These are phyloP conservation scores for Beauveria asiatica DNA, from an alignment of 2,329 filamentous ascomycete genomes.

Conservation along the genomic window DNA sequence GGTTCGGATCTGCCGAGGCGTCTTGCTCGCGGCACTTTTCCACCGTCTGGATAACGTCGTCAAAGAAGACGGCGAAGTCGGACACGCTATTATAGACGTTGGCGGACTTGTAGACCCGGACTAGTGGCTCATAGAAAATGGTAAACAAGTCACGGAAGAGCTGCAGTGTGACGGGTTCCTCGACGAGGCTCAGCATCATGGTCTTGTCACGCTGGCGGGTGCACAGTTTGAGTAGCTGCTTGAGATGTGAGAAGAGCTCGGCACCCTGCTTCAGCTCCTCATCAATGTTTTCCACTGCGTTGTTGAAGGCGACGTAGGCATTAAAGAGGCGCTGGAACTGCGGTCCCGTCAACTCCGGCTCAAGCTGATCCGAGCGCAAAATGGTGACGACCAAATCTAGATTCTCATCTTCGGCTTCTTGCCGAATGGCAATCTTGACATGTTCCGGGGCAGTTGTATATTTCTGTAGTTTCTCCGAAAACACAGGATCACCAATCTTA, in stretches of 20 bases:
- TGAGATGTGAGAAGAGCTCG: constrained; percentile 86
- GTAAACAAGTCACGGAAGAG: constrained; percentile 94
- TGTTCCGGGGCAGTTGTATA: constrained; percentile 71
- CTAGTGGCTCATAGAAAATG: constrained; percentile 96
- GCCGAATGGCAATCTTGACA: constrained; percentile 63
- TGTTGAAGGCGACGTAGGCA: constrained; percentile 93
- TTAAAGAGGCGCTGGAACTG: constrained; percentile 86
- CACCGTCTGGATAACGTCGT: constrained; percentile 78
- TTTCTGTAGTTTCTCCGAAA: constrained; percentile 71
- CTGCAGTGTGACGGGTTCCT: constrained; percentile 95
- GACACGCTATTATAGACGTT: constrained; percentile 98
- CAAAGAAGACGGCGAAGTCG: constrained; percentile 86
- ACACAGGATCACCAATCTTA: constrained; percentile 73
- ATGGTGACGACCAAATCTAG: constrained; percentile 83
- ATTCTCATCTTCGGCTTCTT: constrained; percentile 63
- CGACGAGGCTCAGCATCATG: constrained; percentile 94
- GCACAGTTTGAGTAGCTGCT: constrained; percentile 87
- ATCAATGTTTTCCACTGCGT: constrained; percentile 83
- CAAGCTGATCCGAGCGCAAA: constrained; percentile 67
- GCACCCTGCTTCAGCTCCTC: constrained; percentile 83
- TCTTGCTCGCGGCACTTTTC: constrained; percentile 63
- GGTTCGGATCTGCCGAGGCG: constrained; percentile 89
- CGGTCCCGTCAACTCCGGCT: constrained; percentile 60
- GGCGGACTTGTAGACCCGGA: constrained; percentile 95
- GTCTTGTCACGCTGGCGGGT: constrained; percentile 88